Conservation (phyloP, 1,284 basidiomycete species). For the Apiotrichum sp. region DNA sequence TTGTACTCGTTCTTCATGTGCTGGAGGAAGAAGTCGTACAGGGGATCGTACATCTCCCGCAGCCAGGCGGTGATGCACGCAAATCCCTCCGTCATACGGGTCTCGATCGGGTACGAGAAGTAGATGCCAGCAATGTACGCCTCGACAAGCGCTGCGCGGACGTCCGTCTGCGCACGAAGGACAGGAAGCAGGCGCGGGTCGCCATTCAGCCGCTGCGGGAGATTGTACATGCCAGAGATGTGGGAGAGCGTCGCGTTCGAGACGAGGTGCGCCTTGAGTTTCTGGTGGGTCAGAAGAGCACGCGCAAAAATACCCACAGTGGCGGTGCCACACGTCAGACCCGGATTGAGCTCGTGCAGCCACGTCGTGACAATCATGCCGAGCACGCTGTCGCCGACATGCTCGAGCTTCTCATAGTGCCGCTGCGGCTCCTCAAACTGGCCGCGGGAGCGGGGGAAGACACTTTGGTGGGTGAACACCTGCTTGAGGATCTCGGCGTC, state of each 20-base stretch:
- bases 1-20: conserved; percentile 34
- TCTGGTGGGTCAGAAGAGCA: conserved; percentile 20
- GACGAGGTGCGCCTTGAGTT: conserved; percentile 42
- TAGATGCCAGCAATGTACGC: conserved; percentile 42
- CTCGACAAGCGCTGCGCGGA: conserved; percentile 41
- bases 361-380: conserved; percentile 43
- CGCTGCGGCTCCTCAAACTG: conserved; percentile 28
- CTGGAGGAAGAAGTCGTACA: conserved; percentile 39
- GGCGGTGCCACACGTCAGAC: conserved; percentile 36
- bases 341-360: conserved; percentile 37
- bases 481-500: conserved; percentile 25
- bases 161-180: conserved; percentile 36
- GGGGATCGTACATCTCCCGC: conserved; percentile 40
- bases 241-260: conserved; percentile 43
- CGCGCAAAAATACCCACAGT: conserved; percentile 25
- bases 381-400: conserved; percentile 41
- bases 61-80: conserved; percentile 32
- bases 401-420: conserved; percentile 44
- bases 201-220: conserved; percentile 33
- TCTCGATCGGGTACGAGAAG: conserved; percentile 28
- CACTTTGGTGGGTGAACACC: conserved; percentile 31
- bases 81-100: conserved; percentile 21
- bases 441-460: conserved; percentile 25
- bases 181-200: conserved; percentile 29
- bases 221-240: conserved; percentile 36